Evolutionary conservation across 805 yeast species (phyloP), one percentile per base, ranked within the genome.

Genomic region (Jamesozyma lodderae): DNA sequence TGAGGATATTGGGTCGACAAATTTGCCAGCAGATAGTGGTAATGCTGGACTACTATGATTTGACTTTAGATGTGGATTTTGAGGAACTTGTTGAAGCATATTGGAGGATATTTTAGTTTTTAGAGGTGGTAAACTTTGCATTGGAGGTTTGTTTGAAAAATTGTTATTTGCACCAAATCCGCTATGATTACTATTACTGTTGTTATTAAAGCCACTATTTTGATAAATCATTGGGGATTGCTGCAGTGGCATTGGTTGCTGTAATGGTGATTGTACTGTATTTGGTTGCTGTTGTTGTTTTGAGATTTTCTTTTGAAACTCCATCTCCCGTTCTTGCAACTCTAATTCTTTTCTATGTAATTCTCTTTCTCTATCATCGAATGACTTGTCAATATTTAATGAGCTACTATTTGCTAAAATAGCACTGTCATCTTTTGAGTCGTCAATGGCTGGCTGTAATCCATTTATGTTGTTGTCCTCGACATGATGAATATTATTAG

Each of bases 251-350:
- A 20, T n/a, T 17, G 37, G 37, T 24, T 30, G 48, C 38, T 26
- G 48, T 45, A 5, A 42, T 35, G 28, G 43, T 18, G 36, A 22
- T 29, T 36, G 41, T 28, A 24, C 28, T 29, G 36, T 40, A 15
- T 30, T 39, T 33, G 42, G 47, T 17, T 44, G 47, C 30, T 45
- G 48, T 18, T 44, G 48, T 21, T 43, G 43, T 26, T 43, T 46
- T 4, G 38, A 49, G 9, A 48, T 41, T 31, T 46, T 46, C 44
- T 48, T 53, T 37, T 53, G 51, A 1, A 56, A 46, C 30, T 53
- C 56, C 16, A 46, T 31, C 43, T 58, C 62, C n/a, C 52, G 47
- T 39, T 59, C 60, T 42, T 52, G 52, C 24, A 59, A 36, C 13
- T 51, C 51, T 24, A 49, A 24, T 38, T 58, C 63, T 32, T 51